Evolutionary conservation across 306 rosid species (phyloP).

Genomic region (Begonia fuchsioides): DNA sequence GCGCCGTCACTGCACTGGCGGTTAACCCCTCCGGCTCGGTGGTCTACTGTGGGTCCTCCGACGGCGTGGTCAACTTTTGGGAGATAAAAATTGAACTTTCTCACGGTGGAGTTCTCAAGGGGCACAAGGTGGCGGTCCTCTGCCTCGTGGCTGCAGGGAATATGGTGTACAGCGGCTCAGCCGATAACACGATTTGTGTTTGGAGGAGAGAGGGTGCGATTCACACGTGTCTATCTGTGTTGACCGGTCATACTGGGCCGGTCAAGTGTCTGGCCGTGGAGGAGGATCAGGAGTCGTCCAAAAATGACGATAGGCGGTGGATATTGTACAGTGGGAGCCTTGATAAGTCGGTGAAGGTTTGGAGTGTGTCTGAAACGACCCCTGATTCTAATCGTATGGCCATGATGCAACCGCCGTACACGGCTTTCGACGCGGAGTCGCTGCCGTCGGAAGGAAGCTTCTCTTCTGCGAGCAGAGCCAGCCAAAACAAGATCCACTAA

Average conservation of each 20-base stretch:
- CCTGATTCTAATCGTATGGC: constrained; percentile 11
- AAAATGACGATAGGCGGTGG: constrained; percentile 30
- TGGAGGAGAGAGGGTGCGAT: constrained; percentile 55
- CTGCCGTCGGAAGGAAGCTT: constrained; percentile 27
- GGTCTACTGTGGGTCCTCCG: constrained; percentile 69
- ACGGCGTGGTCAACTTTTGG: constrained; percentile 77
- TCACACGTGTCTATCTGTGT: constrained; percentile 63
- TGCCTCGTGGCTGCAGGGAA: constrained; percentile 50
- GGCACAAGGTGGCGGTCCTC: constrained; percentile 67
- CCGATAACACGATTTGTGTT: constrained; percentile 72
- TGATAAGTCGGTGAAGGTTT: constrained; percentile 89
- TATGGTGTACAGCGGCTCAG: constrained; percentile 62
- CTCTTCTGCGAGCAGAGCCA: not conserved
- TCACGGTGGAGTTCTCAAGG: constrained; percentile 64
- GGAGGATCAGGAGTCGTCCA: constrained; percentile 19
- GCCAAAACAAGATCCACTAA: not conserved
- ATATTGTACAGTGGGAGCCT: no score
- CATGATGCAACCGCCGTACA: not conserved
- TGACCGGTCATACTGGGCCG: constrained; percentile 83
- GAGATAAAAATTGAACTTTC: constrained; percentile 27
- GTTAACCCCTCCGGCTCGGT: constrained; percentile 28
- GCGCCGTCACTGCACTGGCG: constrained; percentile 69
- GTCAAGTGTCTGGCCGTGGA: no score
- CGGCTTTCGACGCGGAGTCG: constrained; percentile 21
- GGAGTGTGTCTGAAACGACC: constrained; percentile 47